These are phyloP conservation scores for Letharia lupina DNA, from an alignment of 495 filamentous ascomycete genomes.

Conservation along the genomic window DNA sequence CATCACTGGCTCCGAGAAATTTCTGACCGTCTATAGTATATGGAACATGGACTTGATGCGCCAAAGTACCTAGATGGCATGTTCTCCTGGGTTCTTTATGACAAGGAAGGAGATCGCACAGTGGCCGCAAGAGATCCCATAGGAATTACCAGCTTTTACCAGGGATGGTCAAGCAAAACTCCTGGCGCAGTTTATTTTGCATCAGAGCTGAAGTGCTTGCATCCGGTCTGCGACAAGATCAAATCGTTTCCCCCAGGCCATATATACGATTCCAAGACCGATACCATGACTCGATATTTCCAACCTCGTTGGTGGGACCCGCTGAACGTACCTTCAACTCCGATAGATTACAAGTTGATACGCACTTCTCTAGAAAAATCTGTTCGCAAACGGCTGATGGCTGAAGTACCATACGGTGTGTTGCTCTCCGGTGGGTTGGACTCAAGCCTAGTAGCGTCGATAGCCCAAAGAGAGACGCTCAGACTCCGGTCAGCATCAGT, in stretches of 20 bases:
- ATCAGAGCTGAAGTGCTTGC: conserved; percentile 89
- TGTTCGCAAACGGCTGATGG: conserved; percentile 95
- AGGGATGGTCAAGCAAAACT: conserved; percentile 75
- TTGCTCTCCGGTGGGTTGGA: conserved; percentile 91
- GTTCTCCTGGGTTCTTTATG: conserved; percentile 98
- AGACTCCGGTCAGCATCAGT: conserved; percentile 56
- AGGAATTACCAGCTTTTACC: conserved; percentile 94
- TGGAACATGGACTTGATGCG: conserved; percentile 84
- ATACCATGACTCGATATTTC: conserved; percentile 75
- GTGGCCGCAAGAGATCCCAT: conserved; percentile 94
- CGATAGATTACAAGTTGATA: conserved; percentile 72
- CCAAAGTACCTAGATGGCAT: conserved; percentile 96
- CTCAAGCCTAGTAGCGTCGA: conserved; percentile 88
- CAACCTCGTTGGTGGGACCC: conserved; percentile 90
- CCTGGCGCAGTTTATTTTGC: conserved; percentile 89
- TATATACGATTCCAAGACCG: conserved; percentile 86
- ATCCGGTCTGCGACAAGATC: conserved; percentile 92
- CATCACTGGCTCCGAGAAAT: not conserved
- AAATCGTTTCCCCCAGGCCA: conserved; percentile 90
- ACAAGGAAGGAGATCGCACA: conserved; percentile 81
- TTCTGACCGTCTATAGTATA: conserved; percentile 55
- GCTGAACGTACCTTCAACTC: conserved; percentile 61
- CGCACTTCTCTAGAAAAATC: conserved; percentile 78
- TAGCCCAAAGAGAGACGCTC: conserved; percentile 85
- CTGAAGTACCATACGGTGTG: conserved; percentile 96